Evolutionary conservation across 306 rosid genomes (phyloP).

Genomic region (Dryas drummondii): DNA sequence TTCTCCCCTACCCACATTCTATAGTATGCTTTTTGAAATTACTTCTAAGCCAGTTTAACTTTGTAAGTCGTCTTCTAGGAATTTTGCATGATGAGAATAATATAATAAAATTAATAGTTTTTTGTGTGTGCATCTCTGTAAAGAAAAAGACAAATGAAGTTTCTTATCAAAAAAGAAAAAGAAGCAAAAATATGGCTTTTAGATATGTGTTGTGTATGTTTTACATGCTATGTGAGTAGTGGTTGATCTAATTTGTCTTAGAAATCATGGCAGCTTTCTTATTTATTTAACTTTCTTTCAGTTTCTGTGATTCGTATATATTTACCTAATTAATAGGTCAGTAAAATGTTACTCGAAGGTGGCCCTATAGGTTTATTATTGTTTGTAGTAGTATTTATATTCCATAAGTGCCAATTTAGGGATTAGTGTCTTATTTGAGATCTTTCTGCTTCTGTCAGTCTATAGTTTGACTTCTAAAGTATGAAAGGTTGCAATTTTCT

Average conservation of each 20-base stretch:
- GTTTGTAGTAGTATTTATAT: neutral
- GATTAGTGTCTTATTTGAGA: neutral
- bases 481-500: neutral
- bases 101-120: neutral
- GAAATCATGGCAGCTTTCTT: neutral
- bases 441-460: neutral
- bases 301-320: neutral
- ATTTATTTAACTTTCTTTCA: neutral
- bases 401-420: neutral
- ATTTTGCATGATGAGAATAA: neutral
- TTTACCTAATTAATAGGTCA: neutral
- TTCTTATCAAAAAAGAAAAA: conserved; percentile 1
- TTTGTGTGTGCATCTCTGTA: neutral
- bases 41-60: neutral
- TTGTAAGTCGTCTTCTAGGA: neutral
- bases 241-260: neutral
- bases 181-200: neutral
- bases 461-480: neutral
- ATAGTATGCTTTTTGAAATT: neutral
- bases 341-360: neutral
- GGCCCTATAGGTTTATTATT: neutral
- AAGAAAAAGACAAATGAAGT: neutral
- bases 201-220: neutral
- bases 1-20: neutral
- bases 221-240: neutral